Evolutionary conservation across 164 flowering plant species (phyloP), one percentile per base, ranked within the genome.

Genomic region (Dillenia suffruticosa): DNA sequence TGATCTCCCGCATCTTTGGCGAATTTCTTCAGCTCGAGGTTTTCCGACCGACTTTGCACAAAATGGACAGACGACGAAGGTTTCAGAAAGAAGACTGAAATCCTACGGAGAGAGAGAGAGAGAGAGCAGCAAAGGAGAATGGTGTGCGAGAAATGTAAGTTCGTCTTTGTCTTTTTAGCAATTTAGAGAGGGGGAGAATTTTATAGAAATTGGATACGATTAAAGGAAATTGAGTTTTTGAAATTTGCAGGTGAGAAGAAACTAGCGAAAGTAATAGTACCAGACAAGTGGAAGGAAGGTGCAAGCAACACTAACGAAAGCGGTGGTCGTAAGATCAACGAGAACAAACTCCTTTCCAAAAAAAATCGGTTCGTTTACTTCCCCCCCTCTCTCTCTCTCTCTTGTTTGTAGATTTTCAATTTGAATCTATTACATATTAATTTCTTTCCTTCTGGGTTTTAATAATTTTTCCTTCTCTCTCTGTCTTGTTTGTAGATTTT

Each of bases 201-300:
- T 32, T 32, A 32, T 32, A 32, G 40, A 32, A 32, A 32, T 4
- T 32, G 40, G 40, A 32, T 4, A 32, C 7, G 40, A 32, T 32
- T 32, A 32, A 32, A 32, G 40, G 40, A 32, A 6, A 32, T 32
- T 58, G 22, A 22, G 43, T n/a, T 63, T n/a, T 51, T 63, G 26
- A 19, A 32, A 4, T 56, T 56, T 59, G 51, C 80, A 87, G 93
- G 90, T 63, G 84, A 85, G 81, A 85, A 94, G 92, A 94, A 94
- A 81, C 68, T 94, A 12, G 47, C 82, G 68, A 94, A 94, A 80
- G 96, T 94, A 65, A 94, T 94, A 16, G 97, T 91, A 12, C 99
- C 97, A 10, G 97, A 94, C 71, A 94, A 94, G 84, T 94, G 99
- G 99, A 94, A 94, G 72, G 99, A 87, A 67, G 99, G 99, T 0